A percentile compares a stretch with the other conserved stretches of the same genome.
Conservation (phyloP, 495 filamentous ascomycete species). For the Xeromyces bisporus region DNA sequence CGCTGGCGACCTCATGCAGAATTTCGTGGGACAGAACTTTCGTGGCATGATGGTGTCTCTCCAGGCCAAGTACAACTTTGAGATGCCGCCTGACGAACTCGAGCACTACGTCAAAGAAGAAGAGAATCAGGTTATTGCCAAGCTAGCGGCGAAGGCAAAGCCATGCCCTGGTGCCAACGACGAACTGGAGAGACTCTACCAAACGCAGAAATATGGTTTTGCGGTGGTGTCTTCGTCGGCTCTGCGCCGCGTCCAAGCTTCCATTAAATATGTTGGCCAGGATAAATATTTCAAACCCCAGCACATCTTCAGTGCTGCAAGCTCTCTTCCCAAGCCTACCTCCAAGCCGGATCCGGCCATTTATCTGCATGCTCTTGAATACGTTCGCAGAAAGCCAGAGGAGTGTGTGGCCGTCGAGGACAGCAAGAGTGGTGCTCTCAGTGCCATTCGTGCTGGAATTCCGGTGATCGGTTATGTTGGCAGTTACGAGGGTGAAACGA, state of each 20-base stretch:
- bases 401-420: constrained; percentile 83
- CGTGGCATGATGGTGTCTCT: constrained; percentile 72
- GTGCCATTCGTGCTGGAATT: constrained; percentile 67
- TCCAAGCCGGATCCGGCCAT: constrained; percentile 90
- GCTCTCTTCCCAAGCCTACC: constrained; percentile 56
- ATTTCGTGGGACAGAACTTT: constrained; percentile 96
- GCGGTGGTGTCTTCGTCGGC: constrained; percentile 73
- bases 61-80: constrained; percentile 60
- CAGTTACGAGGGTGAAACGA: constrained; percentile 50
- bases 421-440: constrained; percentile 70
- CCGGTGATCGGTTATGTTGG: constrained; percentile 78
- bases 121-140: constrained; percentile 69
- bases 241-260: constrained; percentile 59
- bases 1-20: constrained; percentile 55
- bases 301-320: constrained; percentile 71
- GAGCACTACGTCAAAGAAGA: constrained; percentile 64
- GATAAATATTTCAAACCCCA: constrained; percentile 62
- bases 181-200: constrained; percentile 47
- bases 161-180: constrained; percentile 60
- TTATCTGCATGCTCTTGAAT: constrained; percentile 66
- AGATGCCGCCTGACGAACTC: constrained; percentile 47
- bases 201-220: constrained; percentile 50
- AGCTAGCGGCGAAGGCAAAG: constrained; percentile 50
- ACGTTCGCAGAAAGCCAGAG: constrained; percentile 52
- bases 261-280: constrained; percentile 64